Conservation (phyloP, 192 early-diverging fungal species). For the Chytriomyces sp. region DNA sequence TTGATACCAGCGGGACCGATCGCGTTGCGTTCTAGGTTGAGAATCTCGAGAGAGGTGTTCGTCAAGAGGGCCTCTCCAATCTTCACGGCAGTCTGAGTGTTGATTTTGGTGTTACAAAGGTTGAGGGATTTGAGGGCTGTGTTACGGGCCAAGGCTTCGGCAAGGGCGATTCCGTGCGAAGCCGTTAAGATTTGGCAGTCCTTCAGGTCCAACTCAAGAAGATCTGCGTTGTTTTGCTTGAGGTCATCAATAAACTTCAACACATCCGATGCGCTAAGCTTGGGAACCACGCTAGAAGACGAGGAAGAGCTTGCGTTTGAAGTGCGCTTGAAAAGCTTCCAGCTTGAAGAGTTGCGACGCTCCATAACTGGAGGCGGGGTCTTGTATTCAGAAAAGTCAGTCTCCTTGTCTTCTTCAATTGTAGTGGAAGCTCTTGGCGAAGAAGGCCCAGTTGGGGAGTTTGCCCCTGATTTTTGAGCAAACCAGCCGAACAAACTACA, state of each 20-base stretch:
- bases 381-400: not conserved
- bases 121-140: slow-evolving; percentile 12
- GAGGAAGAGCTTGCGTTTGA: not conserved
- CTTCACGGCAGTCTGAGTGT: slow-evolving; percentile 30
- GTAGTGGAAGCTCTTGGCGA: too few species aligned
- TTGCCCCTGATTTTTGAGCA: not conserved
- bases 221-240: not conserved
- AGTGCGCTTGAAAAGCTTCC: not conserved
- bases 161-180: slow-evolving; percentile 7
- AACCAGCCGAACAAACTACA: not conserved
- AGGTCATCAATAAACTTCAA: not conserved
- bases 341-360: slow-evolving; percentile 20
- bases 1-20: slow-evolving; percentile 34
- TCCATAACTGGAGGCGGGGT: slow-evolving; percentile 16
- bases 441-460: not conserved
- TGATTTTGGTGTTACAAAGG: slow-evolving; percentile 28
- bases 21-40: slow-evolving; percentile 28
- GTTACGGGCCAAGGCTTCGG: slow-evolving; percentile 29
- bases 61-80: slow-evolving; percentile 15
- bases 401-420: not conserved
- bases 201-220: slow-evolving; percentile 21
- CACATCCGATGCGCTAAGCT: not conserved
- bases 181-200: slow-evolving; percentile 28
- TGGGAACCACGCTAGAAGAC: too few species aligned
- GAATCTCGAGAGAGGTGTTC: slow-evolving; percentile 18